Conservation (phyloP, 2,329 filamentous ascomycete species). For the Pyricularia grisea region DNA sequence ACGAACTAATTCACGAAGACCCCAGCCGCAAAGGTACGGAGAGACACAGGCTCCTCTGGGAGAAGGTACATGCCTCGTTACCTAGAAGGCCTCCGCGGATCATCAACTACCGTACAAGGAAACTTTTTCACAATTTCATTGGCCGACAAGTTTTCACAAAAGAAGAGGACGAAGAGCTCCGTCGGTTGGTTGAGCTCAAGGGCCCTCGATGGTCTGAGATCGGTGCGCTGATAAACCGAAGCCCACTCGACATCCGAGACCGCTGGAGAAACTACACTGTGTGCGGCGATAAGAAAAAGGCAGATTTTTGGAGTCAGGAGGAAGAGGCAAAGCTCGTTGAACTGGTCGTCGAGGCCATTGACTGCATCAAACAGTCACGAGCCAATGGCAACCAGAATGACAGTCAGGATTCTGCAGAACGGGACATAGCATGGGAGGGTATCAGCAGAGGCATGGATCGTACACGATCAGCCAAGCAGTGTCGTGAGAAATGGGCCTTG, state of each 20-base stretch:
- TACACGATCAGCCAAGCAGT: conserved; percentile 57
- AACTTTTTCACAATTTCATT: conserved; percentile 57
- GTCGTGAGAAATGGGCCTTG: conserved; percentile 56
- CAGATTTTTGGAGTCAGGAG: conserved; percentile 47
- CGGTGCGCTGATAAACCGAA: conserved; percentile 51
- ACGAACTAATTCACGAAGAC: conserved; percentile 29
- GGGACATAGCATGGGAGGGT: conserved; percentile 54
- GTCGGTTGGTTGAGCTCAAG: conserved; percentile 32
- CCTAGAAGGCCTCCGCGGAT: conserved; percentile 42
- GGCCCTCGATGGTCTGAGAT: conserved; percentile 54
- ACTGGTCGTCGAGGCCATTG: conserved; percentile 43
- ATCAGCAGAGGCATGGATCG: conserved; percentile 54
- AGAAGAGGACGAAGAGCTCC: conserved; percentile 48
- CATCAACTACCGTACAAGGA: conserved; percentile 46
- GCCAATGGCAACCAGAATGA: conserved; percentile 20
- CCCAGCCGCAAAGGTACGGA: conserved; percentile 9
- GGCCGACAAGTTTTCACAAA: conserved; percentile 49
- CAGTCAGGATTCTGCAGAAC: conserved; percentile 31
- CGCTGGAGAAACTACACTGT: conserved; percentile 61
- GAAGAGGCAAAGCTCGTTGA: conserved; percentile 47
- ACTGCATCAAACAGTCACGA: conserved; percentile 31
- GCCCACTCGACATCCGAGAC: conserved; percentile 57
- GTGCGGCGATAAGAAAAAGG: conserved; percentile 41
- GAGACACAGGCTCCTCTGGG: conserved; percentile 37
- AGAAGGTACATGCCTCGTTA: conserved; percentile 33